Percentiles rank a stretch among this genome's conserved stretches.
phyloP scores from a whole-genome alignment of 2,329 filamentous ascomycete genomes.

The Xylariaceae sp. region DNA sequence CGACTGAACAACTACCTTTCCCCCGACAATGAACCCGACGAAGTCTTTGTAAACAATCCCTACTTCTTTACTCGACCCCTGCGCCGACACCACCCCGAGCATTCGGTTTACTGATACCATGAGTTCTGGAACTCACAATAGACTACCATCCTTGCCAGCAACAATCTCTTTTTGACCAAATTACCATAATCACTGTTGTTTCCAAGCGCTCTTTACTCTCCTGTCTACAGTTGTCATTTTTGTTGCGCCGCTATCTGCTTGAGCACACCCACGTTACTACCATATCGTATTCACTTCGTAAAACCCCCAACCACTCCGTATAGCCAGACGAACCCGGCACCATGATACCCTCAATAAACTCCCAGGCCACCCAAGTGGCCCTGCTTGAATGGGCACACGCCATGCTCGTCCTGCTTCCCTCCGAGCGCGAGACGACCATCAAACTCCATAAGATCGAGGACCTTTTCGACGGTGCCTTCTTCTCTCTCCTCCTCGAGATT shows the following conservation, averaged over 20 bases:
- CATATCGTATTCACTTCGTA: background rate
- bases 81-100: background rate
- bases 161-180: background rate
- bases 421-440: conserved; percentile 37
- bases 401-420: conserved; percentile 25
- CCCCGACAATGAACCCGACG: conserved; percentile 19
- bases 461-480: conserved; percentile 51
- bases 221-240: background rate
- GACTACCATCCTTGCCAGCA: background rate
- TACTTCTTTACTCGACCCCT: conserved; percentile 17
- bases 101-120: conserved; percentile 11
- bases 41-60: conserved; percentile 20
- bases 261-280: conserved; percentile 1
- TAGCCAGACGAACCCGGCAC: conserved; percentile 12
- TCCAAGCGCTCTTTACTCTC: background rate
- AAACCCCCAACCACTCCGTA: background rate
- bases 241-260: background rate
- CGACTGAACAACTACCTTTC: conserved; percentile 24
- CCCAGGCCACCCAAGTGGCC: conserved; percentile 21
- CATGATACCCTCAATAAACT: conserved; percentile 28
- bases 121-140: conserved; percentile 7
- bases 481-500: conserved; percentile 56
- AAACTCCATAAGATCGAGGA: conserved; percentile 50
- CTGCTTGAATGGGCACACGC: conserved; percentile 31
- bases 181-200: background rate